phyloP scores from a whole-genome alignment of 306 rosid species.

The Dalbergia cochinchinensis region DNA sequence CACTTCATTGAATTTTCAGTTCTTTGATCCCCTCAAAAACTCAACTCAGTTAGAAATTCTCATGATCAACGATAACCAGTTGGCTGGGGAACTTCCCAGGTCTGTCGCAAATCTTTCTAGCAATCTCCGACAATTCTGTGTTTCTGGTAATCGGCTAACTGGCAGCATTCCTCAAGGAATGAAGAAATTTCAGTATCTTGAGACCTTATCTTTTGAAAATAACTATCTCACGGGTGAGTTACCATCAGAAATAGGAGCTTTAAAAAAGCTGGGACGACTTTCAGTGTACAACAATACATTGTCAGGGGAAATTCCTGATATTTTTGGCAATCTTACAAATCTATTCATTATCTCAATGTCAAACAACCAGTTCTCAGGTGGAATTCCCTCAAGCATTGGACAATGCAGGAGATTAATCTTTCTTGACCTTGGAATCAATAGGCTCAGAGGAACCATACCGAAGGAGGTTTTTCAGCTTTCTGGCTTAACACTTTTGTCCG shows the following conservation, averaged over 20 bases:
- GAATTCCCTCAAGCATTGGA: slow-evolving; percentile 47
- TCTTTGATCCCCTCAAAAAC: slow-evolving; percentile 49
- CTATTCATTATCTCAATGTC: neutral
- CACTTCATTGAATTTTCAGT: slow-evolving; percentile 36
- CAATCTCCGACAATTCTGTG: slow-evolving; percentile 48
- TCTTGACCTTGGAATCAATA: slow-evolving; percentile 39
- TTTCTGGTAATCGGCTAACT: slow-evolving; percentile 38
- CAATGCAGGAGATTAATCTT: slow-evolving; percentile 3
- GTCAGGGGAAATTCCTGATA: slow-evolving; percentile 55
- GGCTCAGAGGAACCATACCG: slow-evolving; percentile 53
- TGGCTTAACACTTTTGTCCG: slow-evolving; percentile 6
- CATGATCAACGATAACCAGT: slow-evolving; percentile 38
- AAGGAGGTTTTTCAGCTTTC: slow-evolving; percentile 49
- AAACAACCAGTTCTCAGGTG: slow-evolving; percentile 43
- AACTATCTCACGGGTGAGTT: slow-evolving; percentile 49
- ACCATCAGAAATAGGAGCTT: slow-evolving; percentile 47
- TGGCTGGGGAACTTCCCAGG: slow-evolving; percentile 52
- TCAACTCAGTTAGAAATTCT: slow-evolving; percentile 35
- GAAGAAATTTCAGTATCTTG: slow-evolving; percentile 42
- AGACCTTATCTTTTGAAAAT: slow-evolving; percentile 43
- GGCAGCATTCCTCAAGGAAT: slow-evolving; percentile 52
- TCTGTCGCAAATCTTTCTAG: slow-evolving; percentile 47
- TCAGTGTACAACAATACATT: slow-evolving; percentile 29
- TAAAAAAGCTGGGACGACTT: slow-evolving; percentile 4
- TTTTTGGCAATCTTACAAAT: slow-evolving; percentile 55